A percentile compares a stretch with the other conserved stretches of the same genome.
phyloP scores from a whole-genome alignment of 306 rosid genomes.

The Trichosanthes cucumerina region DNA sequence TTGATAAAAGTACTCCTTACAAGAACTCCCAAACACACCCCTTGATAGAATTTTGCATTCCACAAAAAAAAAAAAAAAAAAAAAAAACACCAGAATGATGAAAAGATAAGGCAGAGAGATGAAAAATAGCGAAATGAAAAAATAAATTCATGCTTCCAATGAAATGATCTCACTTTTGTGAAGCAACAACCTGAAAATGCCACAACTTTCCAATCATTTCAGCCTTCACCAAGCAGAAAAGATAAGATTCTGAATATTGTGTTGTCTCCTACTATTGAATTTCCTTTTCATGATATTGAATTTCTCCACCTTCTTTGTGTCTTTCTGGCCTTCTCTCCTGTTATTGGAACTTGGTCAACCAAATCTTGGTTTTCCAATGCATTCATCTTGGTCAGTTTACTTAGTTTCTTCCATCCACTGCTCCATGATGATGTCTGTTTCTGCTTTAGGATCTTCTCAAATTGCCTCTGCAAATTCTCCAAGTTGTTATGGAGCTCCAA shows the following conservation, averaged over 20 bases:
- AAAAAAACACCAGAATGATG: background rate
- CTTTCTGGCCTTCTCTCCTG: constrained; percentile 44
- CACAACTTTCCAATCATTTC: background rate
- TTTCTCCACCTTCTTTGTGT: constrained; percentile 89
- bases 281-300: constrained; percentile 59
- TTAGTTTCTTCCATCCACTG: constrained; percentile 93
- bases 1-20: background rate
- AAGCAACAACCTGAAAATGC: background rate
- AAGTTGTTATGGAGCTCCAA: constrained; percentile 65
- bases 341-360: constrained; percentile 28
- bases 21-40: background rate
- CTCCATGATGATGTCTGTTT: constrained; percentile 88
- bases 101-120: background rate
- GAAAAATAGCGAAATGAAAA: background rate
- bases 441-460: constrained; percentile 75
- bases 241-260: background rate
- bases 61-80: background rate
- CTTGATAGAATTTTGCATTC: background rate
- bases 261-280: constrained; percentile 20
- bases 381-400: constrained; percentile 62
- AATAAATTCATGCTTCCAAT: background rate
- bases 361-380: constrained; percentile 39
- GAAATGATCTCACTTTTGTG: background rate
- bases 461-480: constrained; percentile 79
- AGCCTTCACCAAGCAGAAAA: background rate